phyloP scores from a whole-genome alignment of 2,329 filamentous ascomycete genomes.

The Colletotrichum costaricense region DNA sequence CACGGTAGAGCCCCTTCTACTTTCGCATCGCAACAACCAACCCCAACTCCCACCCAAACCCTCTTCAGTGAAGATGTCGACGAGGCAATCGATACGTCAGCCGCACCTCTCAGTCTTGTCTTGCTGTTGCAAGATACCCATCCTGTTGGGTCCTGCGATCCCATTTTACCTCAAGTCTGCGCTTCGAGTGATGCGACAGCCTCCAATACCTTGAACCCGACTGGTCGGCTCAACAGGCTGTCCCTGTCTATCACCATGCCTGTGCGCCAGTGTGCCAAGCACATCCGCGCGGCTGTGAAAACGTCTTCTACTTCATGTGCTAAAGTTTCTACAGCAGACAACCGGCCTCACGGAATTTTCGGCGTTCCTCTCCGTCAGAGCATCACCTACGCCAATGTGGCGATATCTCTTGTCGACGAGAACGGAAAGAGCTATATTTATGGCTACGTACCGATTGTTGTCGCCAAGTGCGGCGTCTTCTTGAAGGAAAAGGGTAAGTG shows the following conservation, averaged over 20 bases:
- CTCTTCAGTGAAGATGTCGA: conserved; percentile 36
- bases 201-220: neutral
- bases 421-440: conserved; percentile 97
- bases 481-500: conserved; percentile 94
- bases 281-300: conserved; percentile 25
- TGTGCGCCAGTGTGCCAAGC: conserved; percentile 32
- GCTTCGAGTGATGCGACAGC: conserved; percentile 37
- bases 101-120: conserved; percentile 22
- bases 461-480: conserved; percentile 97
- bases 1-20: conserved; percentile 62
- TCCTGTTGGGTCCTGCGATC: neutral
- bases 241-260: conserved; percentile 28
- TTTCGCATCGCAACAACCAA: conserved; percentile 28
- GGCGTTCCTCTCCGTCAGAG: conserved; percentile 92
- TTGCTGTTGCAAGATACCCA: conserved; percentile 33
- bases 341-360: conserved; percentile 81
- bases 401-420: conserved; percentile 94
- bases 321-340: conserved; percentile 48
- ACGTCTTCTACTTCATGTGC: conserved; percentile 37
- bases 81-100: conserved; percentile 22
- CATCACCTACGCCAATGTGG: conserved; percentile 97
- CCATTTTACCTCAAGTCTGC: conserved; percentile 7
- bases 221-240: conserved; percentile 26
- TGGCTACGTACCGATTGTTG: conserved; percentile 97
- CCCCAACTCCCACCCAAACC: conserved; percentile 15